These are phyloP conservation scores for Nitzschia inconspicua DNA, from an alignment of 108 stramenopile genomes.

Conservation along the genomic window DNA sequence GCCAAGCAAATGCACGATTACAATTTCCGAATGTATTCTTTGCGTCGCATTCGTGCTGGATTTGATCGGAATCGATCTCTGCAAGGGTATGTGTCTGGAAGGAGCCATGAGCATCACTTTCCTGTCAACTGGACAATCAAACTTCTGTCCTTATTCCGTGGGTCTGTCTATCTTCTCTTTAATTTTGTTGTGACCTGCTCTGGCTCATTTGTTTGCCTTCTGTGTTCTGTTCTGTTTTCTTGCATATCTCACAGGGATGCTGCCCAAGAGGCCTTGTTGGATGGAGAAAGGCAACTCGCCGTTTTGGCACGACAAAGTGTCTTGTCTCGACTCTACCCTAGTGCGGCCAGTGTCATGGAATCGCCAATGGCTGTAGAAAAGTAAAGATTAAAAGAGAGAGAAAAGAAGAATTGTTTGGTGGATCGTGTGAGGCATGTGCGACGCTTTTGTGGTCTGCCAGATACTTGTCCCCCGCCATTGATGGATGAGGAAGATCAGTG, in stretches of 20 bases:
- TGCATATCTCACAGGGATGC: constrained; percentile 32
- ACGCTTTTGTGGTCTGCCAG: no score
- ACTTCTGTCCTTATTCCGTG: neutral
- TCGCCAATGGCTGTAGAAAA: constrained; percentile 6
- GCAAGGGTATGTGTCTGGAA: constrained; percentile 77
- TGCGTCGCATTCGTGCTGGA: constrained; percentile 67
- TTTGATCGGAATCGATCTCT: constrained; percentile 60
- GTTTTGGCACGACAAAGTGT: constrained; percentile 63
- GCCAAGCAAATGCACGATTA: constrained; percentile 77
- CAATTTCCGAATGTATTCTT: constrained; percentile 76
- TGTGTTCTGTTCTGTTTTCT: neutral
- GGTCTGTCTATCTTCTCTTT: neutral
- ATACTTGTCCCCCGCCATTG: no score
- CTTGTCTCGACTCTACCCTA: constrained; percentile 70
- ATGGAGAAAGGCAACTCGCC: constrained; percentile 66
- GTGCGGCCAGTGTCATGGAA: constrained; percentile 81
- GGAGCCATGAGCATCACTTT: neutral
- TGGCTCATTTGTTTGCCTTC: neutral
- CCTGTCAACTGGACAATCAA: neutral
- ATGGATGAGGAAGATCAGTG: no score
- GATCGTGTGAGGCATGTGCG: no score
- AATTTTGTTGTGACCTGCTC: neutral
- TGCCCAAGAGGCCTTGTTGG: constrained; percentile 37
- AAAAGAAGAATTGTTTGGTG: no score
- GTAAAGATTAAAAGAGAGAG: no score